Conservation (phyloP, 2,329 filamentous ascomycete genomes). For the Clonostachys sp. region DNA sequence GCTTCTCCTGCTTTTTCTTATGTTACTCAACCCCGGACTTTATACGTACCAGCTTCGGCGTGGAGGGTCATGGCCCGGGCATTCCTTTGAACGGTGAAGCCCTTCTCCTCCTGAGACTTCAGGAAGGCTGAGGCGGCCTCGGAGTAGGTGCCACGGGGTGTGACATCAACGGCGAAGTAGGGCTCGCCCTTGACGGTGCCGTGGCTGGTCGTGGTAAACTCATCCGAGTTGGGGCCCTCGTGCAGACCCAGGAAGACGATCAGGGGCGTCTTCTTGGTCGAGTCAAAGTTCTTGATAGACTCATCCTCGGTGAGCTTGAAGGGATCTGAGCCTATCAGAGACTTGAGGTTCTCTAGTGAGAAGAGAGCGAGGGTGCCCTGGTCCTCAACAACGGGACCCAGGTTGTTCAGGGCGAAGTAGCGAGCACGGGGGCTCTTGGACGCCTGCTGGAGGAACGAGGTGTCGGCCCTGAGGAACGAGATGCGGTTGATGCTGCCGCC, state of each 20-base stretch:
- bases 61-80: conserved; percentile 57
- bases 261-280: conserved; percentile 59
- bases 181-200: conserved; percentile 74
- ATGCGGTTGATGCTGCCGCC: conserved; percentile 74
- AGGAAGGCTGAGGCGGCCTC: conserved; percentile 52
- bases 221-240: conserved; percentile 34
- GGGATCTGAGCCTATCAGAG: conserved; percentile 66
- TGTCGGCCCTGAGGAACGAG: conserved; percentile 70
- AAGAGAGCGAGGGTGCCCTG: conserved; percentile 63
- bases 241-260: conserved; percentile 84
- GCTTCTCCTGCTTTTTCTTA: neutral
- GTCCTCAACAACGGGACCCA: conserved; percentile 64
- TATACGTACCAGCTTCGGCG: conserved; percentile 52
- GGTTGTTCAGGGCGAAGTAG: conserved; percentile 76
- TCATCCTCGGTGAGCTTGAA: conserved; percentile 72
- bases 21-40: neutral
- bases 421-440: conserved; percentile 59
- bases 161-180: conserved; percentile 88
- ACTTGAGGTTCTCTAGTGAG: conserved; percentile 61
- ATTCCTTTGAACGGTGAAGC: conserved; percentile 62
- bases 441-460: conserved; percentile 64
- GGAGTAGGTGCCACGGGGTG: conserved; percentile 60
- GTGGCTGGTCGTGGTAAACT: conserved; percentile 33
- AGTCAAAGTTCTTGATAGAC: conserved; percentile 69
- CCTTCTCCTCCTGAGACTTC: conserved; percentile 41